Conservation (phyloP, 352 stramenopile species). For the Globisporangium sylvaticum region DNA sequence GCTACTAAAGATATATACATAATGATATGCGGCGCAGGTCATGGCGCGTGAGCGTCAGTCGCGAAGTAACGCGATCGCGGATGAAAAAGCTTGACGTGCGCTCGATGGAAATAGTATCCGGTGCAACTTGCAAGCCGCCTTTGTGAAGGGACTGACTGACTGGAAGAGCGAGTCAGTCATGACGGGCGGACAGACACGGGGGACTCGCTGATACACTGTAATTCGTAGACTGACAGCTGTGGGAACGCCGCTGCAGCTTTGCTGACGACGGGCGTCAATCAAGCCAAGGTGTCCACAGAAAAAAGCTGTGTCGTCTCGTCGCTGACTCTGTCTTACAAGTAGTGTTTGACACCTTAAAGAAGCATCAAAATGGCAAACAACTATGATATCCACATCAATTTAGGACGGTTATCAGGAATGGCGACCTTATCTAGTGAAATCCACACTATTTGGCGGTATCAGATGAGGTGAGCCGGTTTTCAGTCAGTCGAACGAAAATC, state of each 20-base stretch:
- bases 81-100: not conserved
- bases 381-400: not conserved
- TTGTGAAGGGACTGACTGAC: too few relatives aligned
- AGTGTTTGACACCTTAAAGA: too few relatives aligned
- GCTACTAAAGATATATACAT: too few relatives aligned
- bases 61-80: not conserved
- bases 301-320: not conserved
- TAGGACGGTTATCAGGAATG: not conserved
- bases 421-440: not conserved
- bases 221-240: not conserved
- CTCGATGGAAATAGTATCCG: not conserved
- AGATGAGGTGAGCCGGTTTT: constrained; percentile 2
- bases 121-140: too few relatives aligned
- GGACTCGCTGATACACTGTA: not conserved
- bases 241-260: not conserved
- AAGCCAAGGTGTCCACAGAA: not conserved
- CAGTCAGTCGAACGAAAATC: constrained; percentile 9
- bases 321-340: too few relatives aligned
- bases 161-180: not conserved
- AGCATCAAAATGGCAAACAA: too few relatives aligned
- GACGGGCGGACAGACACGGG: not conserved
- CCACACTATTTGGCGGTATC: not conserved
- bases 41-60: too few relatives aligned
- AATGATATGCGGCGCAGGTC: too few relatives aligned
- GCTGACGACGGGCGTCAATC: not conserved